Conservation (phyloP, 805 yeast genomes). For the Priceomyces haplophilus region DNA sequence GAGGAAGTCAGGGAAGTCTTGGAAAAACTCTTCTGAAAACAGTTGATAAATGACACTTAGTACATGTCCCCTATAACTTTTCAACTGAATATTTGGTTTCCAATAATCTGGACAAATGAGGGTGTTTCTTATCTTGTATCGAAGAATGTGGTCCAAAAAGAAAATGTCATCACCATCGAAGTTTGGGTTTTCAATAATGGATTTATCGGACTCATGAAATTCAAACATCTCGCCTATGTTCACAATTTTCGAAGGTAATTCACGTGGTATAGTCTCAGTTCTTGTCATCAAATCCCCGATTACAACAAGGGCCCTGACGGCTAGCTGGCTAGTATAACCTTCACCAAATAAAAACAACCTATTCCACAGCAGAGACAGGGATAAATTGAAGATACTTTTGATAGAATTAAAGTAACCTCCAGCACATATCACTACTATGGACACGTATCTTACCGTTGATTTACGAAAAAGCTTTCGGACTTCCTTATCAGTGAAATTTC, state of each 20-base stretch:
- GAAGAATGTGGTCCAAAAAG: not conserved
- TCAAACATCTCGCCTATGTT: not conserved
- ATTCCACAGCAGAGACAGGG: not conserved
- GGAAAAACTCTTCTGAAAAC: not conserved
- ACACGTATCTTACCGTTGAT: not conserved
- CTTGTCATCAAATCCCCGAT: not conserved
- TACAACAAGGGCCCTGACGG: not conserved
- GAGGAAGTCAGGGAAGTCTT: not conserved
- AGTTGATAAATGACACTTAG: not conserved
- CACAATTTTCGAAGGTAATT: not conserved
- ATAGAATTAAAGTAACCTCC: slow-evolving; percentile 1
- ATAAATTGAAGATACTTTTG: not conserved
- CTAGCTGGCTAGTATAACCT: not conserved
- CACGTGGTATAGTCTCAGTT: too few relatives aligned
- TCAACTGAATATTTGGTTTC: not conserved
- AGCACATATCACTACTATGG: not conserved
- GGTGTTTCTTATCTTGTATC: not conserved
- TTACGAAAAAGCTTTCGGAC: not conserved
- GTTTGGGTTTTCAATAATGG: not conserved
- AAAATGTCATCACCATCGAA: not conserved
- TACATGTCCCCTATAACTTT: not conserved
- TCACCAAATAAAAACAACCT: not conserved
- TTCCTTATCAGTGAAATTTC: not conserved
- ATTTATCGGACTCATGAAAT: not conserved
- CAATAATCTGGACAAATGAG: not conserved